Evolutionary conservation across 2,329 filamentous ascomycete genomes (phyloP), one percentile per base, ranked within the genome.

Genomic region (Trichoderma asperellum): DNA sequence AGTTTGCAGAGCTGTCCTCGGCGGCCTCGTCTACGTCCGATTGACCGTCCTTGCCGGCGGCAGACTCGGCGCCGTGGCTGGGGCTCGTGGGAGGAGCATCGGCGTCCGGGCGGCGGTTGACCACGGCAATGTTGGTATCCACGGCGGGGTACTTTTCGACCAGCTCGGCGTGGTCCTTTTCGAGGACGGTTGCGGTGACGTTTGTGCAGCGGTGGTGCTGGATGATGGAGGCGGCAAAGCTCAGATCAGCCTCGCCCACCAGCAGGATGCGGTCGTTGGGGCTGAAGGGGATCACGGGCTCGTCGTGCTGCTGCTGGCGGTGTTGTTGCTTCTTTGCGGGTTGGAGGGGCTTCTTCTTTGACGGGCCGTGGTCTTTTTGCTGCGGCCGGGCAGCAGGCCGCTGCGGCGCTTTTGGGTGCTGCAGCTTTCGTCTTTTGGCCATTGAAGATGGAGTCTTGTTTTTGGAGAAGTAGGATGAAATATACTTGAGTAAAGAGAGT

Each of bases 171-270:
- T 82, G 77, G 69, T 81, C 78, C 75, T 82, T 83, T 77, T 94
- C 92, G 73, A 87, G 85, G 18, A 91, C 88, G 2, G 92, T 94
- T 47, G 91, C 91, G 0, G 88, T 90, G 6, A 95, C 78, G 75
- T 89, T 83, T 70, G 82, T 84, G 81, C 89, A 92, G 73, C 83
- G 84, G 80, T 93, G 91, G 75, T 91, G 84, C 65, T 84, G 79
- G 64, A 91, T 83, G 2, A 95, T 84, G 2, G 88, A 89, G 34
- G 86, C 85, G 14, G 92, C 87, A 78, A 94, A 95, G 77, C 91
- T 93, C 76, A 96, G 88, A 79, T 96, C 92, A 73, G 89, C 92
- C 77, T 96, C 92, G 75, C 92, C 92, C 63, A 95, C 81, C 2
- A 95, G 86, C 7, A 96, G 87, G 72, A 95, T 93, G 74, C 86